Base-by-base conservation (phyloP, 2,329 filamentous ascomycete genomes). In the Aureobasidium sp. region DNA sequence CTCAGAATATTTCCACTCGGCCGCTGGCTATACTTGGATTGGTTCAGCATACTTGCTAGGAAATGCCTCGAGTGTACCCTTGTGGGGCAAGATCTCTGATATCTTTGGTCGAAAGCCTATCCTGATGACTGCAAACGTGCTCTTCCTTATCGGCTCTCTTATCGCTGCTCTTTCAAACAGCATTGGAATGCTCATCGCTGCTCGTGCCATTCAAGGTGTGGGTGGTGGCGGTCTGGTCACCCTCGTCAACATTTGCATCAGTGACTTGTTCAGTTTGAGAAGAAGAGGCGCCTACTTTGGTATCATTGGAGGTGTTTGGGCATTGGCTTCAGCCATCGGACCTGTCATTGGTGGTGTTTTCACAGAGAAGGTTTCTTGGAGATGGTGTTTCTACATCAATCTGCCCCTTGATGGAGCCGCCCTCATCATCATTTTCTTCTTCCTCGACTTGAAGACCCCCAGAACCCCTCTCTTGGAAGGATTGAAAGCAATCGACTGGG, bases 341-440 rank as follows among this genome's bases (percentile, higher is more conserved):
- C 87, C 87, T 0, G 76, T 87, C 1, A 75, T 90, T 5, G 87
- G 87, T 20, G 88, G 88, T 8, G 80, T 82, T 0, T 86, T 90
- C 52, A 87, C 87, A 0, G 78, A 84, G 61, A 77, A 80, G 39
- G 63, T 67, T 34, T 62, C 62, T 3, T 68, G 67, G 68, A 61
- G 67, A 41, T 69, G 67, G 66, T 89, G 78, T 63, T 83, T 82
- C 69, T 83, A 66, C 50, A 64, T 66, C 58, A 66, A 90, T 71
- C 73, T 87, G 17, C 85, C 85, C 0, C 74, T 86, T 20, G 84
- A 85, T 56, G 84, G 83, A 20, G 62, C 82, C 4, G 84, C 84
- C 0, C 80, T 87, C 66, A 60, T 83, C 27, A 78, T 86, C 44
- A 76, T 87, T 8, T 67, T 84, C 39, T 80, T 88, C 69, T 84